Conservation (phyloP, 108 stramenopile species). For the Nannochloropsis salina region DNA sequence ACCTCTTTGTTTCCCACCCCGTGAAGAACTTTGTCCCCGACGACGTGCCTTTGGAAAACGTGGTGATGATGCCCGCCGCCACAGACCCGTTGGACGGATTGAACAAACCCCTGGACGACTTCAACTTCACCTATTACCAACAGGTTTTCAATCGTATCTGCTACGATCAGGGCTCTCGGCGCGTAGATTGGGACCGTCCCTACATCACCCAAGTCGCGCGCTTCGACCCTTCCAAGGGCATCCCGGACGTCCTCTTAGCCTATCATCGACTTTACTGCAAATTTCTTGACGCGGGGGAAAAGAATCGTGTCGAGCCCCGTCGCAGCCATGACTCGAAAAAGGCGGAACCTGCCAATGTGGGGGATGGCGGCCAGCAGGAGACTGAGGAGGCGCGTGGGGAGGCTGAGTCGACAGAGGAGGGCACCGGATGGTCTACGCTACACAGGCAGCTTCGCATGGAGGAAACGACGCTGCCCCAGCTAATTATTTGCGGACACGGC, state of each 20-base stretch:
- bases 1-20: slow-evolving; percentile 4
- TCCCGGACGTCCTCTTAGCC: background rate
- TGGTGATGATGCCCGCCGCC: slow-evolving; percentile 13
- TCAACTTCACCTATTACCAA: background rate
- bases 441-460: background rate
- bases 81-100: slow-evolving; percentile 16
- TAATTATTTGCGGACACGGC: slow-evolving; percentile 8
- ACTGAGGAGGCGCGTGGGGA: background rate
- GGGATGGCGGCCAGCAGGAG: background rate
- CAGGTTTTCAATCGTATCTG: slow-evolving; percentile 15
- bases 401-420: background rate
- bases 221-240: background rate
- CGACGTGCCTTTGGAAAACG: background rate
- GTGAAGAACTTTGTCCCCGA: background rate
- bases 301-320: background rate
- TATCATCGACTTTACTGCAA: background rate
- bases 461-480: background rate
- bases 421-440: background rate
- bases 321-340: background rate
- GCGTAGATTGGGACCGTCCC: slow-evolving; percentile 12
- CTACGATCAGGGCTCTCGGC: slow-evolving; percentile 15
- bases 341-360: background rate
- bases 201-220: background rate
- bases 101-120: background rate
- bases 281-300: background rate